These are phyloP conservation scores for Corymbia maculata DNA, from an alignment of 345 rosid genomes.

Conservation along the genomic window DNA sequence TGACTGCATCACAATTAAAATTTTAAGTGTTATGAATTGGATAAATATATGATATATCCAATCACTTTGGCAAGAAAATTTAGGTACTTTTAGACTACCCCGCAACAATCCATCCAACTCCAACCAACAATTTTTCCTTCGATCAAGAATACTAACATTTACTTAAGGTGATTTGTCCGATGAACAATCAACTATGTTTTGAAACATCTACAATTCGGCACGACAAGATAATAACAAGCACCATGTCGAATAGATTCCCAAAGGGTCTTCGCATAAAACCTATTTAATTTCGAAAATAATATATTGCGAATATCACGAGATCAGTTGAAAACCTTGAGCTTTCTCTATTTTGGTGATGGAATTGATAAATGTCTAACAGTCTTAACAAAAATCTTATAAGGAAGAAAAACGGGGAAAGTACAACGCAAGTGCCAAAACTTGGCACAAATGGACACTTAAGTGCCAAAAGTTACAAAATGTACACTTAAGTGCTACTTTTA, in stretches of 20 bases:
- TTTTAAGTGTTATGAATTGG: background rate
- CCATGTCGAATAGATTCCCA: background rate
- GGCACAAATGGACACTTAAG: too few relatives aligned
- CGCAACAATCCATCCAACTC: background rate
- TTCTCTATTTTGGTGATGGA: background rate
- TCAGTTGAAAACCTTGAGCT: background rate
- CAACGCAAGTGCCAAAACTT: too few relatives aligned
- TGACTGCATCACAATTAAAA: background rate
- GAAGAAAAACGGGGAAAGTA: too few relatives aligned
- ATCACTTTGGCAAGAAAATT: background rate
- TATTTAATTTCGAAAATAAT: background rate
- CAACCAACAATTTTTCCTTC: background rate
- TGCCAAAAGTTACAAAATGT: too few relatives aligned
- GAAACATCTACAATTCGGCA: background rate
- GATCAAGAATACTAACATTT: background rate
- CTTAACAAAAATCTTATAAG: background rate
- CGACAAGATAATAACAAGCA: background rate
- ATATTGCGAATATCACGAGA: background rate
- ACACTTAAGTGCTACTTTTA: too few relatives aligned
- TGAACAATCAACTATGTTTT: background rate
- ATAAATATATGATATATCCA: background rate
- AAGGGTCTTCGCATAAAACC: background rate
- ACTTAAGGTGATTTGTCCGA: background rate
- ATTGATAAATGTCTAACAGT: background rate
- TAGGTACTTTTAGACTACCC: background rate